A percentile compares a stretch with the other conserved stretches of the same genome.
phyloP scores from a whole-genome alignment of 352 stramenopile genomes.

The Phytophthora sansomeana region DNA sequence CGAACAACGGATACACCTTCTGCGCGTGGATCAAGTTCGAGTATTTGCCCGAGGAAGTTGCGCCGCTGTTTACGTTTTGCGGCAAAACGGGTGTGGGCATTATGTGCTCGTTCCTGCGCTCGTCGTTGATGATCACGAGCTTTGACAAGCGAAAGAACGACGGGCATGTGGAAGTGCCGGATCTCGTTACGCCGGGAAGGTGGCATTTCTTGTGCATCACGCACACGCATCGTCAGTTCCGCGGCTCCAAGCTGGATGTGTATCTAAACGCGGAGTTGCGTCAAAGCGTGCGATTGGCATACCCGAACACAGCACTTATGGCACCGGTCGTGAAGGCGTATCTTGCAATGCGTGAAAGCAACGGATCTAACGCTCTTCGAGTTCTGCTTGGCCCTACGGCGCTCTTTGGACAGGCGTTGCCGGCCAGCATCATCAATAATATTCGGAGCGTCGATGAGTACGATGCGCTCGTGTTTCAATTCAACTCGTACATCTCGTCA shows the following conservation, averaged over 20 bases:
- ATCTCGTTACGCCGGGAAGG: conserved; percentile 67
- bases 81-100: conserved; percentile 81
- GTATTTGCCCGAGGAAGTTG: conserved; percentile 67
- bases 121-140: conserved; percentile 80
- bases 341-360: conserved; percentile 81
- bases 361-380: conserved; percentile 60
- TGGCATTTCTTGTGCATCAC: conserved; percentile 89
- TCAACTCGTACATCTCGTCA: conserved; percentile 82
- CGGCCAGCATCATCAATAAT: conserved; percentile 67
- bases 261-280: conserved; percentile 80
- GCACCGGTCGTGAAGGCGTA: conserved; percentile 80
- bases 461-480: conserved; percentile 78
- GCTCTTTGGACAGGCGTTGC: conserved; percentile 67
- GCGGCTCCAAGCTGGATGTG: conserved; percentile 84
- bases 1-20: conserved; percentile 86
- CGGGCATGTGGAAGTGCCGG: conserved; percentile 75
- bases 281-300: conserved; percentile 78
- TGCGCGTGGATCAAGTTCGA: conserved; percentile 90
- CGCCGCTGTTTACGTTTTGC: conserved; percentile 84
- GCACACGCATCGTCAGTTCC: conserved; percentile 87
- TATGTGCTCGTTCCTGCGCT: conserved; percentile 80
- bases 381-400: conserved; percentile 71
- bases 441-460: conserved; percentile 79
- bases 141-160: conserved; percentile 91
- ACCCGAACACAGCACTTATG: conserved; percentile 83